Evolutionary conservation across 1,284 basidiomycete genomes (phyloP).

Genomic region (Tylopilus sp.): DNA sequence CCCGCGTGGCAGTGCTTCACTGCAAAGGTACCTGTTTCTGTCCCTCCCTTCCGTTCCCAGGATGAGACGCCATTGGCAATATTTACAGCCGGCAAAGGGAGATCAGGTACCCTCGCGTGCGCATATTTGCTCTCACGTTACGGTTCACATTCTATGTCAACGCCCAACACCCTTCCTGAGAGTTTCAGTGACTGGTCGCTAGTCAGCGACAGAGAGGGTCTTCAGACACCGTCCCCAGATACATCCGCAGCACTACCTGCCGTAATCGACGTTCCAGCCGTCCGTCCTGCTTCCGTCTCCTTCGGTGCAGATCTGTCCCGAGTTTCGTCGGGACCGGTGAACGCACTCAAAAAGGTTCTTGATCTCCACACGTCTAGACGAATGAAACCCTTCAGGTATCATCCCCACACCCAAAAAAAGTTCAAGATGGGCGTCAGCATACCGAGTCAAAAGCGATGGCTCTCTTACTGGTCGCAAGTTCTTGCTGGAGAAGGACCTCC

Average conservation of each 20-base stretch:
- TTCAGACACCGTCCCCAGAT: conserved; percentile 16
- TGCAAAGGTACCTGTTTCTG: conserved; percentile 66
- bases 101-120: conserved; percentile 80
- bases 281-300: neutral
- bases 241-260: conserved; percentile 1
- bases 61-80: conserved; percentile 4
- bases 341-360: conserved; percentile 56
- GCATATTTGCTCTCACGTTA: conserved; percentile 64
- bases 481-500: conserved; percentile 52
- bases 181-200: conserved; percentile 20
- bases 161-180: conserved; percentile 4
- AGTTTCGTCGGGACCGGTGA: conserved; percentile 22
- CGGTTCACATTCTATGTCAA: conserved; percentile 4
- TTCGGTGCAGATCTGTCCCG: conserved; percentile 10
- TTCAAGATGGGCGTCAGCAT: conserved; percentile 68
- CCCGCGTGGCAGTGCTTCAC: conserved; percentile 79
- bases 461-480: conserved; percentile 71
- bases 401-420: conserved; percentile 36
- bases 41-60: conserved; percentile 4
- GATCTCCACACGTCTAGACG: conserved; percentile 65
- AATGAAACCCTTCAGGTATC: conserved; percentile 49
- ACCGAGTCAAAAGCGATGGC: conserved; percentile 68
- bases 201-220: conserved; percentile 19
- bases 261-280: neutral
- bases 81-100: conserved; percentile 67